Conservation (phyloP, 1,284 basidiomycete genomes). For the Naganishia liquefaciens region DNA sequence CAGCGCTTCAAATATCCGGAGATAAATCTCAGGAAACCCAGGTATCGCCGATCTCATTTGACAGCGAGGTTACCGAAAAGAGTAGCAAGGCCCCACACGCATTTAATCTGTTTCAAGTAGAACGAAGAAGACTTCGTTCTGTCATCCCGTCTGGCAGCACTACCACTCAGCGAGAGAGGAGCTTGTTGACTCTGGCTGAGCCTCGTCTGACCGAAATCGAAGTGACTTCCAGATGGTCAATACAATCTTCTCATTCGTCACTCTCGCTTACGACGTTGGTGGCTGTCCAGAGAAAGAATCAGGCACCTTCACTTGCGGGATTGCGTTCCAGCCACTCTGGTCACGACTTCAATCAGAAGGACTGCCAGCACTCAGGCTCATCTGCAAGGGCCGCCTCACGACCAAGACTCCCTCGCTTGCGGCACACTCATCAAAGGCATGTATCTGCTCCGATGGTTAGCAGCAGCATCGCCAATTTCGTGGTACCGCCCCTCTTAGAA, state of each 20-base stretch:
- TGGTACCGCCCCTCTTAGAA: slow-evolving; percentile 4
- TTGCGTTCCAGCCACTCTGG: not conserved
- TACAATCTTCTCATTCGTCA: not conserved
- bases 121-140: not conserved
- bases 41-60: not conserved
- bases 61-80: no score
- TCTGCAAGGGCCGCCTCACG: no score
- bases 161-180: not conserved
- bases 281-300: not conserved
- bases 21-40: not conserved
- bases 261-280: not conserved
- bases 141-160: not conserved
- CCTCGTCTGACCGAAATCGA: slow-evolving; percentile 17
- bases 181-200: slow-evolving; percentile 10
- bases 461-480: slow-evolving; percentile 8
- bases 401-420: slow-evolving; percentile 7
- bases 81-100: not conserved
- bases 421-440: slow-evolving; percentile 16
- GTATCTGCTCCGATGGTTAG: slow-evolving; percentile 20
- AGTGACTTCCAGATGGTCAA: slow-evolving; percentile 9
- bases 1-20: not conserved
- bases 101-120: not conserved
- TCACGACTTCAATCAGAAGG: not conserved
- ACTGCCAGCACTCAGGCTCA: no score
- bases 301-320: not conserved